Percentiles rank a stretch among this genome's conserved stretches.
phyloP scores from a whole-genome alignment of 257 asterid genomes.

The Solanum chmielewskii region DNA sequence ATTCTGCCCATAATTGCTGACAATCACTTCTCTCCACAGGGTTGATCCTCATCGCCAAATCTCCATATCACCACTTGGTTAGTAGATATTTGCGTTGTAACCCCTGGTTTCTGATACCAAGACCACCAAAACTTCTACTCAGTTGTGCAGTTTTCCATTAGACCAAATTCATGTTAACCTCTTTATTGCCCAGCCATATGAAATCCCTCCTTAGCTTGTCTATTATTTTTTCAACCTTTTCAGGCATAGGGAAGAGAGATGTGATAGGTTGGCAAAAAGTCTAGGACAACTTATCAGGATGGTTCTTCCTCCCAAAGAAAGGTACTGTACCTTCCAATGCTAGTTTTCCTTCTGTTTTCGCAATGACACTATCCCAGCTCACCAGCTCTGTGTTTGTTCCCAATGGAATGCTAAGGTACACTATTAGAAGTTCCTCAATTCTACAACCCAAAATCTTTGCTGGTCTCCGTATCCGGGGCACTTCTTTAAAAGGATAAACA shows the following conservation, averaged over 20 bases:
- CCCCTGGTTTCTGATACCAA: neutral
- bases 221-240: neutral
- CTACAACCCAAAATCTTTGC: neutral
- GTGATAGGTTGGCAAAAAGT: neutral
- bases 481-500: neutral
- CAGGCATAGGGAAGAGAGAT: neutral
- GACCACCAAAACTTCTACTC: neutral
- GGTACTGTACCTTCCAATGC: neutral
- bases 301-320: neutral
- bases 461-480: neutral
- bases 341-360: neutral
- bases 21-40: neutral
- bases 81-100: neutral
- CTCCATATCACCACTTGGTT: neutral
- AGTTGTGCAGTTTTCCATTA: neutral
- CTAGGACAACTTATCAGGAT: neutral
- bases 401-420: neutral
- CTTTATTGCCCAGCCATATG: neutral
- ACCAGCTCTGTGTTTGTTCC: neutral
- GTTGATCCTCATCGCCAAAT: neutral
- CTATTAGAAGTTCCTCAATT: neutral
- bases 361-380: neutral
- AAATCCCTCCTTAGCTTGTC: neutral
- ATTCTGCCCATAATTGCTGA: neutral
- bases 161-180: neutral